These are phyloP conservation scores for Populus hybrid DNA, from an alignment of 441 rosid genomes.

Conservation along the genomic window DNA sequence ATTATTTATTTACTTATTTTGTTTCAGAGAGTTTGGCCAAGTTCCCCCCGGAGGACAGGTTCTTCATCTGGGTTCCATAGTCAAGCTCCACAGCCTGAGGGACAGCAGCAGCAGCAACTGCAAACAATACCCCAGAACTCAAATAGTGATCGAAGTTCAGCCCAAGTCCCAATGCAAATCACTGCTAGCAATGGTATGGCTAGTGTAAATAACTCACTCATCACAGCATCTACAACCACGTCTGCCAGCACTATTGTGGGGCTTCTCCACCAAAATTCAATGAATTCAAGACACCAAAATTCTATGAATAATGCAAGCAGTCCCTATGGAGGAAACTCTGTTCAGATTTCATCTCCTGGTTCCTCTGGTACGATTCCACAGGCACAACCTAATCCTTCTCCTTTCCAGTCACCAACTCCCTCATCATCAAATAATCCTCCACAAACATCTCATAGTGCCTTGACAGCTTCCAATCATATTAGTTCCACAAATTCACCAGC, in stretches of 20 bases:
- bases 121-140: constrained; percentile 51
- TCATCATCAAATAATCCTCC: constrained; percentile 65
- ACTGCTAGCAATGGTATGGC: constrained; percentile 52
- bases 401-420: constrained; percentile 84
- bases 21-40: constrained; percentile 87
- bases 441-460: constrained; percentile 50
- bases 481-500: constrained; percentile 62
- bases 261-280: constrained; percentile 83
- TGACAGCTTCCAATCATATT: constrained; percentile 54
- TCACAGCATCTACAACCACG: constrained; percentile 57
- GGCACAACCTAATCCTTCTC: constrained; percentile 56
- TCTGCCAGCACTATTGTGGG: constrained; percentile 76
- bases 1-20: not conserved
- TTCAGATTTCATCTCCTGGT: constrained; percentile 80
- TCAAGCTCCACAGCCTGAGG: constrained; percentile 65
- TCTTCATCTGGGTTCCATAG: constrained; percentile 51
- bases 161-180: constrained; percentile 52
- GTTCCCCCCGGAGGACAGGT: constrained; percentile 76
- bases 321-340: constrained; percentile 76
- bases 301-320: constrained; percentile 67
- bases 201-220: constrained; percentile 55
- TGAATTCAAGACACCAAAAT: constrained; percentile 81
- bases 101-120: constrained; percentile 53
- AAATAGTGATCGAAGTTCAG: constrained; percentile 50
- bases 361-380: constrained; percentile 67